A percentile compares a stretch with the other conserved stretches of the same genome.
Evolutionary conservation across 441 rosid species (phyloP).

Genomic region (Kokia cookei): DNA sequence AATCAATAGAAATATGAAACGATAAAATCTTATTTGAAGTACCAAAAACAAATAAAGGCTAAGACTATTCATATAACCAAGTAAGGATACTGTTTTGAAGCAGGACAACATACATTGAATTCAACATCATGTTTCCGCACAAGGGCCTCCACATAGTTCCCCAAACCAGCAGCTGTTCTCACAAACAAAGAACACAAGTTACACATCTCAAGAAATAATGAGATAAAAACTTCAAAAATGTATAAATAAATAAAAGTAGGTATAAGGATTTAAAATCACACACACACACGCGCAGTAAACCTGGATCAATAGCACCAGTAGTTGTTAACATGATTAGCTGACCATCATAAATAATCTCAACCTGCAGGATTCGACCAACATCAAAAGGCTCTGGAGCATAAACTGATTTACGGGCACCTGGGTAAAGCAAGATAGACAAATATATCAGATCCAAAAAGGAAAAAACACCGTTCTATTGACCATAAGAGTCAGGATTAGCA

Average conservation of each 20-base stretch:
- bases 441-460: not conserved
- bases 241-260: too few species aligned
- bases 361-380: constrained; percentile 70
- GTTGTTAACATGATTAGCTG: constrained; percentile 53
- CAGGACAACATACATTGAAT: constrained; percentile 58
- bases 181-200: not conserved
- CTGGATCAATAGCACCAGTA: constrained; percentile 78
- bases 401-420: constrained; percentile 86
- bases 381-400: constrained; percentile 97
- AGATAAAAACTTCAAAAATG: not conserved
- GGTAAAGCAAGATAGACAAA: not conserved
- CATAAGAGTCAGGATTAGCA: not conserved
- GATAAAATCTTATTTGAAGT: not conserved
- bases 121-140: constrained; percentile 85
- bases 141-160: constrained; percentile 92
- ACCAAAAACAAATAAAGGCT: not conserved
- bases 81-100: not conserved
- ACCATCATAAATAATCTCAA: constrained; percentile 51
- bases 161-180: constrained; percentile 82
- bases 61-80: not conserved
- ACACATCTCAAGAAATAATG: not conserved
- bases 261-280: too few species aligned
- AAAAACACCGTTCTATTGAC: not conserved
- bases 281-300: constrained; percentile 20
- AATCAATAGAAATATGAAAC: not conserved